These are phyloP conservation scores for Geranium brycei DNA, from an alignment of 345 rosid genomes.

Conservation along the genomic window DNA sequence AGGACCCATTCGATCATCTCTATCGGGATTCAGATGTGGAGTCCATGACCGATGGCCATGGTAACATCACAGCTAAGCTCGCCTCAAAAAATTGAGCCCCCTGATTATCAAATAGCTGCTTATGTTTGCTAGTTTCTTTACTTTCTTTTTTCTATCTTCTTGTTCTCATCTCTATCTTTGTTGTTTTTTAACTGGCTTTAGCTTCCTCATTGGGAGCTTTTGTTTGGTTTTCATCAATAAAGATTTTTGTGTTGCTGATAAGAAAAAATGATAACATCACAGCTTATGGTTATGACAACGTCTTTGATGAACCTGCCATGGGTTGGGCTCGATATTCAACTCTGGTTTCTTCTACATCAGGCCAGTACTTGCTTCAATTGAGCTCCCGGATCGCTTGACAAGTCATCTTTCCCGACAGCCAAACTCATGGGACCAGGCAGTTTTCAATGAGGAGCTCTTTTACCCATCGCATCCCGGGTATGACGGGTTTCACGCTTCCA, in stretches of 20 bases:
- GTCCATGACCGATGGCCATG: conserved; percentile 92
- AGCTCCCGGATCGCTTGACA: conserved; percentile 83
- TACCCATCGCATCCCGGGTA: too few relatives aligned
- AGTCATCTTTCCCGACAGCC: conserved; percentile 39
- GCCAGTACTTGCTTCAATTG: conserved; percentile 73
- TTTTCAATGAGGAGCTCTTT: conserved; percentile 82
- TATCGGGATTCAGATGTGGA: conserved; percentile 87
- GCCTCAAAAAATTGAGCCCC: too few relatives aligned
- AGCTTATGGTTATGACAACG: conserved; percentile 85
- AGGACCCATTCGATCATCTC: conserved; percentile 77
- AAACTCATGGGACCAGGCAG: conserved; percentile 90
- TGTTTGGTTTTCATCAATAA: too few relatives aligned
- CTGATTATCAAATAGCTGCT: too few relatives aligned
- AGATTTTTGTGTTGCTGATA: too few relatives aligned
- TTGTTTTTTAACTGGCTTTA: too few relatives aligned
- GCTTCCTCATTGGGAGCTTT: too few relatives aligned
- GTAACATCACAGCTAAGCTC: too few relatives aligned
- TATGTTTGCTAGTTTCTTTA: too few relatives aligned
- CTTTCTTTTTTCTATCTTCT: too few relatives aligned
- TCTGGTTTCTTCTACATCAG: conserved; percentile 90
- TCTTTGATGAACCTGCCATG: conserved; percentile 80
- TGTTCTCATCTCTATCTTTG: too few relatives aligned
- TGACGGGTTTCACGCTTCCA: conserved; percentile 88
- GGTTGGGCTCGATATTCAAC: conserved; percentile 95
- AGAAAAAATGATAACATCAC: conserved; percentile 32